Conservation (phyloP, 1,139 yeast genomes). For the Pichia terricola region DNA sequence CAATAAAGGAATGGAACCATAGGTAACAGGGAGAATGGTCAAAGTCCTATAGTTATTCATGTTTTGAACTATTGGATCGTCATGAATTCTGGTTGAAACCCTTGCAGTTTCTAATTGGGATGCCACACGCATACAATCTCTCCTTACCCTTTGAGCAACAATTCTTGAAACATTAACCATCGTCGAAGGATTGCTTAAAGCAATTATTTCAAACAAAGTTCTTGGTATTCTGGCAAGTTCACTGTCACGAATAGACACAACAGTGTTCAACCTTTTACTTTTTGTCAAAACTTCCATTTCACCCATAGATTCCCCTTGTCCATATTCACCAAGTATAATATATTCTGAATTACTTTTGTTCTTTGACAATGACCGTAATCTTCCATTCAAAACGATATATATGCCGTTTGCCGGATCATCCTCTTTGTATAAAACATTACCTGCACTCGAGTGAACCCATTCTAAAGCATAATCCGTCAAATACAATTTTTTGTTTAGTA, state of each 20-base stretch:
- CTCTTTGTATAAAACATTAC: constrained; percentile 68
- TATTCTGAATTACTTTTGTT: constrained; percentile 11
- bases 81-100: constrained; percentile 20
- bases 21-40: constrained; percentile 69
- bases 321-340: constrained; percentile 64
- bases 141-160: constrained; percentile 61
- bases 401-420: constrained; percentile 90
- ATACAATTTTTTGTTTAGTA: constrained; percentile 57
- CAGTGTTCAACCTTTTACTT: constrained; percentile 57
- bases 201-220: constrained; percentile 73
- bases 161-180: constrained; percentile 85
- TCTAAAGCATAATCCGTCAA: constrained; percentile 87
- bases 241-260: constrained; percentile 86
- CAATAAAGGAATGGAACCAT: constrained; percentile 64
- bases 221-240: constrained; percentile 92
- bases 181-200: constrained; percentile 77
- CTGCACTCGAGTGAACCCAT: constrained; percentile 88
- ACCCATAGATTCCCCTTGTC: constrained; percentile 92
- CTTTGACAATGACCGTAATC: constrained; percentile 55
- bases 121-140: constrained; percentile 7
- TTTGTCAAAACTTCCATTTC: constrained; percentile 93
- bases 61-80: constrained; percentile 21
- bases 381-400: constrained; percentile 82
- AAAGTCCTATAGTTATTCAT: constrained; percentile 62
- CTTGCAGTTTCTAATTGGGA: constrained; percentile 16